These are phyloP conservation scores for Hyparrhenia diplandra DNA, from an alignment of 176 grass and related monocot species.

Conservation along the genomic window DNA sequence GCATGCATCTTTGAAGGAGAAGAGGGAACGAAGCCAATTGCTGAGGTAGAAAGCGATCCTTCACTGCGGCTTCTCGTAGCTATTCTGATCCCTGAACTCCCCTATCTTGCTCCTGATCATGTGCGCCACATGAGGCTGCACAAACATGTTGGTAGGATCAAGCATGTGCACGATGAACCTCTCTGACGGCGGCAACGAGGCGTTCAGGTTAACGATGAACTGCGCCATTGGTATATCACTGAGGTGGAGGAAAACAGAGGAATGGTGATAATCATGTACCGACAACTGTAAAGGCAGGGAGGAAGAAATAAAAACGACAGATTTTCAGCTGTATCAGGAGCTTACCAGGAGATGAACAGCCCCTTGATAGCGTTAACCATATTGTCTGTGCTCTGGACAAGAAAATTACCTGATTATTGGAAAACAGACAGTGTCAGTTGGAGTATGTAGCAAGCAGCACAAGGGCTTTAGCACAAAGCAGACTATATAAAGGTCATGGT, in stretches of 20 bases:
- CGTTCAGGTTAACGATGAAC: slow-evolving; percentile 82
- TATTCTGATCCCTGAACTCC: slow-evolving; percentile 87
- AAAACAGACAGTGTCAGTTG: neutral
- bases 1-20: neutral
- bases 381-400: neutral
- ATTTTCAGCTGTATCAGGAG: neutral
- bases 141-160: slow-evolving; percentile 83
- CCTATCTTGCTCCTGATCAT: slow-evolving; percentile 74
- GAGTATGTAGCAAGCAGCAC: neutral
- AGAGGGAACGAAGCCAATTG: neutral
- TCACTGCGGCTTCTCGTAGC: slow-evolving; percentile 78
- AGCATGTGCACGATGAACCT: slow-evolving; percentile 88
- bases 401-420: neutral
- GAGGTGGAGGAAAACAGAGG: neutral
- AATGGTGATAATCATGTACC: neutral
- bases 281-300: neutral
- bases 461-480: neutral
- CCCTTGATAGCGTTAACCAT: slow-evolving; percentile 98
- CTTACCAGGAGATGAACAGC: slow-evolving; percentile 80
- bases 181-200: slow-evolving; percentile 62
- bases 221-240: slow-evolving; percentile 91
- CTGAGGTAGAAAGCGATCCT: neutral
- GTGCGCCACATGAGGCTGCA: slow-evolving; percentile 63
- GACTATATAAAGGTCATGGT: neutral
- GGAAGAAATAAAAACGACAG: neutral